Percentiles rank a stretch among this genome's conserved stretches.
Evolutionary conservation across 345 rosid species (phyloP).

Genomic region (Hypericum androsaemum): DNA sequence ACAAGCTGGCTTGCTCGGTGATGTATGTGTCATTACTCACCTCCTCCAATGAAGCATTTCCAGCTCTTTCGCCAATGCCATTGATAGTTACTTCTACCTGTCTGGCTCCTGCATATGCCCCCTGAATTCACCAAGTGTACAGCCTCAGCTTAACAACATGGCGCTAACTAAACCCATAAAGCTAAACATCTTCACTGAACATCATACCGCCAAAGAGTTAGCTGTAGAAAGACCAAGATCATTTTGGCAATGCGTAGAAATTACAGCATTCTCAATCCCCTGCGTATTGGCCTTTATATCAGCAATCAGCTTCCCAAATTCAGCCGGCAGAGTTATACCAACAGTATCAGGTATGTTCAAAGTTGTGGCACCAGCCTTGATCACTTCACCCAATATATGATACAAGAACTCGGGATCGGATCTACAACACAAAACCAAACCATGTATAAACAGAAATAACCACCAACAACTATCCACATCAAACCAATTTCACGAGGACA

Average conservation of each 20-base stretch:
- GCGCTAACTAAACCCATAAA: background rate
- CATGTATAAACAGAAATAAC: too few relatives aligned
- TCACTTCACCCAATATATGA: slow-evolving; percentile 77
- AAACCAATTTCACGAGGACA: background rate
- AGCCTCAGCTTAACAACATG: slow-evolving; percentile 15
- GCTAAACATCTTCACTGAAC: background rate
- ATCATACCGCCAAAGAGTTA: slow-evolving; percentile 73
- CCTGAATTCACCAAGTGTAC: slow-evolving; percentile 36
- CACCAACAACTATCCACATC: background rate
- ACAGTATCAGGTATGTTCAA: slow-evolving; percentile 94
- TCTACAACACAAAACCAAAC: slow-evolving; percentile 28
- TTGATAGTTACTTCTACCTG: slow-evolving; percentile 92
- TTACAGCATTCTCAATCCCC: slow-evolving; percentile 74
- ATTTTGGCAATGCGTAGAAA: slow-evolving; percentile 95
- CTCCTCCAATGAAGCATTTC: slow-evolving; percentile 98
- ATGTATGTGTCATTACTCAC: slow-evolving; percentile 20
- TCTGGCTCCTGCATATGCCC: slow-evolving; percentile 84
- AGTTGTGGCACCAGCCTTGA: slow-evolving; percentile 95
- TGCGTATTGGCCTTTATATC: slow-evolving; percentile 83
- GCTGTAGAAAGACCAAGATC: slow-evolving; percentile 99
- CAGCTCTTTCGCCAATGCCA: slow-evolving; percentile 99
- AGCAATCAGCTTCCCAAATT: slow-evolving; percentile 78
- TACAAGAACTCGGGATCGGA: slow-evolving; percentile 79
- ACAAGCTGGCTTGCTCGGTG: background rate
- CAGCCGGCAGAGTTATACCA: slow-evolving; percentile 67